A percentile compares a stretch with the other conserved stretches of the same genome.
Conservation (phyloP, 768 basidiomycete species). For the Termitomyces sp. region DNA sequence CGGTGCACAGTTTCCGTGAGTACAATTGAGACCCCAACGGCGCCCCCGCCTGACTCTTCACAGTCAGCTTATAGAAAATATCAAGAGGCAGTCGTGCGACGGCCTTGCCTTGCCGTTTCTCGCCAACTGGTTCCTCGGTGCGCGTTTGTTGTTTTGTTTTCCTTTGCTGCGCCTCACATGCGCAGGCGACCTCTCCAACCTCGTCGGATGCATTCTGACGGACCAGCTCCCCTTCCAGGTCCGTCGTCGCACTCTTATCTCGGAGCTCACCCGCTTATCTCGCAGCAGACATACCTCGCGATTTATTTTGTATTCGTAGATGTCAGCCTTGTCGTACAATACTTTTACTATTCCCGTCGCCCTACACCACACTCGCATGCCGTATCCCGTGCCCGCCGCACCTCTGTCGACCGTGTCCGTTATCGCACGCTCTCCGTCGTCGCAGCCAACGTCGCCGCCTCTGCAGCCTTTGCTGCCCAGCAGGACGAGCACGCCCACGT, state of each 20-base stretch:
- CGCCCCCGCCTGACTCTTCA: neutral
- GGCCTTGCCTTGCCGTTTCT: slow-evolving; percentile 93
- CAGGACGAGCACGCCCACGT: slow-evolving; percentile 41
- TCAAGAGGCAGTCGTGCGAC: slow-evolving; percentile 72
- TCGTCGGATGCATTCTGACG: slow-evolving; percentile 88
- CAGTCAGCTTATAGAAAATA: slow-evolving; percentile 85
- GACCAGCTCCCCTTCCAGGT: slow-evolving; percentile 95
- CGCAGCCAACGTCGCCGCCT: slow-evolving; percentile 69
- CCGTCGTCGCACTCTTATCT: slow-evolving; percentile 18
- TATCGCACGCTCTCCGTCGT: slow-evolving; percentile 69
- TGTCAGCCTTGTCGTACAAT: slow-evolving; percentile 70
- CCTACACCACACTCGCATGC: slow-evolving; percentile 35
- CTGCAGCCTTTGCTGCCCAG: slow-evolving; percentile 66
- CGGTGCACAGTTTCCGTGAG: slow-evolving; percentile 86
- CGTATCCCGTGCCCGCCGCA: slow-evolving; percentile 37
- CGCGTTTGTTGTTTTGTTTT: slow-evolving; percentile 23
- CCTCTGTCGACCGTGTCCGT: slow-evolving; percentile 53
- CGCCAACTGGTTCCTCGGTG: slow-evolving; percentile 89
- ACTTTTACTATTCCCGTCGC: slow-evolving; percentile 63
- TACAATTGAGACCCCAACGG: slow-evolving; percentile 13
- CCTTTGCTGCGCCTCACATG: neutral
- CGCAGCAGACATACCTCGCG: slow-evolving; percentile 77
- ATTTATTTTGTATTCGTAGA: slow-evolving; percentile 89
- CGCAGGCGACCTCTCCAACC: slow-evolving; percentile 87
- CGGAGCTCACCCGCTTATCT: slow-evolving; percentile 3